Evolutionary conservation across 1,139 yeast species (phyloP).

Genomic region (Waltiozyma sp.): DNA sequence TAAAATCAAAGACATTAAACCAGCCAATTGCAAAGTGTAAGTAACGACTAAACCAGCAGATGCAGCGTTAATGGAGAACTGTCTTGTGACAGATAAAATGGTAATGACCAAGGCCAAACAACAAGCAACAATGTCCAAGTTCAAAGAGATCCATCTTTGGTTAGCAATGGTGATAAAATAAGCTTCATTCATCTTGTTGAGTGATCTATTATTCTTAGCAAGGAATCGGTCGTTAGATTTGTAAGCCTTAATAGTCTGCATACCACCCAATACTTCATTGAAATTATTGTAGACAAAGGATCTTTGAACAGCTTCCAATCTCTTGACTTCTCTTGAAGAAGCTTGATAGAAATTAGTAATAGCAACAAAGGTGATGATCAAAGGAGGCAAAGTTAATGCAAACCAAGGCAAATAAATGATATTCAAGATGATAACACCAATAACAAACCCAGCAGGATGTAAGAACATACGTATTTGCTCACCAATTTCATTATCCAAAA

Average conservation of each 20-base stretch:
- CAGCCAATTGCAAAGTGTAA: conserved; percentile 40
- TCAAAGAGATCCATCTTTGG: conserved; percentile 52
- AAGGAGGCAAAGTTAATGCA: conserved; percentile 48
- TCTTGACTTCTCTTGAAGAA: conserved; percentile 51
- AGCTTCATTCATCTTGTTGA: conserved; percentile 48
- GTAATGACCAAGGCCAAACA: conserved; percentile 32
- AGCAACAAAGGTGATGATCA: conserved; percentile 29
- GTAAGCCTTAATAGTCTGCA: conserved; percentile 45
- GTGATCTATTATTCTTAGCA: conserved; percentile 27
- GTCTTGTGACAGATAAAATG: conserved; percentile 51
- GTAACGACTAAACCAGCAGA: conserved; percentile 64
- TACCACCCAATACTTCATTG: conserved; percentile 48
- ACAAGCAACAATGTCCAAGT: conserved; percentile 35
- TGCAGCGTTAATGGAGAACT: conserved; percentile 50
- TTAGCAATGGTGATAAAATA: conserved; percentile 39
- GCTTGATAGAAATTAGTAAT: conserved; percentile 42
- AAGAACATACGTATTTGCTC: conserved; percentile 44
- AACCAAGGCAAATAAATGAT: conserved; percentile 59
- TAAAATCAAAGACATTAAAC: conserved; percentile 35
- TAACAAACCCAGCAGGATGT: conserved; percentile 41
- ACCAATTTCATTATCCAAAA: conserved; percentile 63
- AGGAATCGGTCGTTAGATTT: conserved; percentile 27
- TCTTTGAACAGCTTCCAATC: conserved; percentile 52
- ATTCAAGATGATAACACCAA: conserved; percentile 53
- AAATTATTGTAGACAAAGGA: conserved; percentile 54